Evolutionary conservation across 1,139 yeast genomes (phyloP), one percentile per base, ranked within the genome.

Genomic region (Blastobotrys ciferrii): DNA sequence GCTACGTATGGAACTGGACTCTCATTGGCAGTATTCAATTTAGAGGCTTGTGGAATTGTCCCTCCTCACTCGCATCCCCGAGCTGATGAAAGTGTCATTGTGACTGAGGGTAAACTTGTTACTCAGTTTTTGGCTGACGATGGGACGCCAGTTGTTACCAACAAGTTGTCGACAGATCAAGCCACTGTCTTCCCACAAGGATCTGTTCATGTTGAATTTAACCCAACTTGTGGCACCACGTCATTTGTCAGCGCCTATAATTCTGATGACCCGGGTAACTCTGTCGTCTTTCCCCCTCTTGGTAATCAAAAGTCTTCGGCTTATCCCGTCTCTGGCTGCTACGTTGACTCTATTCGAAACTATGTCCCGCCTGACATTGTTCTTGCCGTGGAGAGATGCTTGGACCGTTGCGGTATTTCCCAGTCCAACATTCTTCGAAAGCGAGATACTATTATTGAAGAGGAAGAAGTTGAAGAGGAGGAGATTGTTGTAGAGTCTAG

Each of bases 41-140:
- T 59, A 18, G 57, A 49, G 2, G 58, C 62, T 1, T 59, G 63
- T 43, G 58, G 57, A 6, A 18, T 59, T 17, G 55, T 57, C 14
- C 55, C 52, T 3, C 62, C 63, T 23, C 60, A 57, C 45, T 39
- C 50, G 11, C 56, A 56, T 20, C 47, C 60, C n/a, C 48, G 61
- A 37, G 62, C 62, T 3, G 47, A 49, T 31, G 62, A 59, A 47
- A 46, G 40, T 17, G 35, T 59, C n/a, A 19, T 58, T 17, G 61
- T 59, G 13, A 48, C 50, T 5, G 47, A 51, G 30, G 63, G 63
- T 1, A 18, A 37, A 4, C 19, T 59, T 18, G 42, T 48, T 28
- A 56, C 60, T 2, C 58, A 58, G 43, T 58, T 57, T 40, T 20
- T 57, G 36, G 40, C 52, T 11, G 62, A 53, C n/a, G 39, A 30